phyloP scores from a whole-genome alignment of 78 protist species.

The Anaeramoeba flamelloides region DNA sequence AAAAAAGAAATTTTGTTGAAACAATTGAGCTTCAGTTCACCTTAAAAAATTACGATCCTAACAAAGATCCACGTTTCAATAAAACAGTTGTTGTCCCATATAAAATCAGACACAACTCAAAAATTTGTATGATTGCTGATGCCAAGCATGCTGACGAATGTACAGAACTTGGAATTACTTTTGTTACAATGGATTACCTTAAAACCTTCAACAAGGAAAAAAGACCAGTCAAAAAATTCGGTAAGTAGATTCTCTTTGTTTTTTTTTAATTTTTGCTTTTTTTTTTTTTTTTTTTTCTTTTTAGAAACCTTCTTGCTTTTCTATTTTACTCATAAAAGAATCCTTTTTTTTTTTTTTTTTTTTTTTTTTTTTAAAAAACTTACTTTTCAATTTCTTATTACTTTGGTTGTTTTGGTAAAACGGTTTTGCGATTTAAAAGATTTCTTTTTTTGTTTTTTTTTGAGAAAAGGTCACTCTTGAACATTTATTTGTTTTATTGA shows the following conservation, averaged over 20 bases:
- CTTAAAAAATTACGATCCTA: conserved; percentile 96
- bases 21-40: conserved; percentile 92
- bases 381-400: no score
- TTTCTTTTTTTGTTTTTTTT: no score
- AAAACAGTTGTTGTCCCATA: conserved; percentile 56
- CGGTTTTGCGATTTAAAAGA: no score
- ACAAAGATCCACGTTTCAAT: conserved; percentile 97
- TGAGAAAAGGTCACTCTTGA: no score
- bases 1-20: conserved; percentile 68
- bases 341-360: background rate
- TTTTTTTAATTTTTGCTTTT: background rate
- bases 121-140: conserved; percentile 85
- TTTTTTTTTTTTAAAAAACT: no score
- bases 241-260: background rate
- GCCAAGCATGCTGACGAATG: conserved; percentile 74
- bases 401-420: no score
- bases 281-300: conserved; percentile 9
- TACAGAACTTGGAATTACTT: conserved; percentile 44
- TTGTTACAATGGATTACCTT: conserved; percentile 74
- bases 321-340: background rate
- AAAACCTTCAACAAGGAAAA: conserved; percentile 96
- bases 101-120: conserved; percentile 32
- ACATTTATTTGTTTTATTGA: no score
- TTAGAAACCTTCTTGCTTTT: background rate
- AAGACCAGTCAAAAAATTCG: conserved; percentile 90